Percentiles rank a stretch among this genome's conserved stretches.
phyloP scores from a whole-genome alignment of 2,329 filamentous ascomycete genomes.

The Exophiala mesophila region DNA sequence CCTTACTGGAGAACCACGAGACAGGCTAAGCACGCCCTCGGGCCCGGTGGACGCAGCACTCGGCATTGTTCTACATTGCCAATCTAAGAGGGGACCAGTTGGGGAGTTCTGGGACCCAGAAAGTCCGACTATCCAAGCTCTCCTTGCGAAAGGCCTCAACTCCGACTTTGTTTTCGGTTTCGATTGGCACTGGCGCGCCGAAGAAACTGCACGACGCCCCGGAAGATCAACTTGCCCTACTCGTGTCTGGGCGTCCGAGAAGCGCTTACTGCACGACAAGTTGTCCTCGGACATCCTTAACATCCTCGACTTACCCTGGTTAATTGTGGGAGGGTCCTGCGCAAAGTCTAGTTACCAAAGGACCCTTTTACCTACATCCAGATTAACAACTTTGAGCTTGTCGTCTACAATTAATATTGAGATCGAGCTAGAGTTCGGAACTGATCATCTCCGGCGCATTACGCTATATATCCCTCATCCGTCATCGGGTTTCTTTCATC shows the following conservation, averaged over 20 bases:
- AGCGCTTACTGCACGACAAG: not conserved
- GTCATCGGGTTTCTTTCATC: not conserved
- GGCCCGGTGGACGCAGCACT: not conserved
- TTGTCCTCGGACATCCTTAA: not conserved
- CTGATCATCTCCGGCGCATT: not conserved
- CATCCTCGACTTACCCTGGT: not conserved
- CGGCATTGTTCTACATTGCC: not conserved
- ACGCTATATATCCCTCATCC: not conserved
- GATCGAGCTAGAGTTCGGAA: not conserved
- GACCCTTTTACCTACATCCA: not conserved
- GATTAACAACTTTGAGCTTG: not conserved
- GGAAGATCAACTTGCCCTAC: slow-evolving; percentile 1
- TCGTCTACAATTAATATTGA: not conserved
- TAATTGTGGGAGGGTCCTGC: not conserved
- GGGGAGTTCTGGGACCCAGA: not conserved
- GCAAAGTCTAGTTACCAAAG: not conserved
- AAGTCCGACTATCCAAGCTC: not conserved
- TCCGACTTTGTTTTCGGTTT: not conserved
- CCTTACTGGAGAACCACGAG: not conserved
- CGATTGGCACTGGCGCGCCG: not conserved
- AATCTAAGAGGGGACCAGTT: not conserved
- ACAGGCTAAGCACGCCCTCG: not conserved
- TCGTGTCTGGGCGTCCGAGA: not conserved
- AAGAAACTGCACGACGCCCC: not conserved
- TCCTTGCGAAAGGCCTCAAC: not conserved